phyloP scores from a whole-genome alignment of 78 protist genomes.

The Dictyostelium firmibasis region DNA sequence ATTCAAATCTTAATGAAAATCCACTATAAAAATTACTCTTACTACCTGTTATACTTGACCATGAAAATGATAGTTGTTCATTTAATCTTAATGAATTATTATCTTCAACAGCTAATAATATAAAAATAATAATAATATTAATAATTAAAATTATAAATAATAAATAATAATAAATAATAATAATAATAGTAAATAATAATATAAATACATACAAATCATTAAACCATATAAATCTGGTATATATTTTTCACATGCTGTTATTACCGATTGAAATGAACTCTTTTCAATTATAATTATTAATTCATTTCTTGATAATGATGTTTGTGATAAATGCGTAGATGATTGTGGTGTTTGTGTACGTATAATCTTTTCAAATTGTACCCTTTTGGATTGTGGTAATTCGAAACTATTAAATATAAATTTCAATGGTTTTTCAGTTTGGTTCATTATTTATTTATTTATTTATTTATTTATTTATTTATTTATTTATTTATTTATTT shows the following conservation, averaged over 20 bases:
- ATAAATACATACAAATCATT: background rate
- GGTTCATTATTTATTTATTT: background rate
- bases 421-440: conserved; percentile 40
- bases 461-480: background rate
- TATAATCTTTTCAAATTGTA: conserved; percentile 66
- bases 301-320: conserved; percentile 57
- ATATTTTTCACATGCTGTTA: conserved; percentile 52
- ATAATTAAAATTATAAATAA: background rate
- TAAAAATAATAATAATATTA: background rate
- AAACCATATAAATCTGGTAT: conserved; percentile 57
- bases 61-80: conserved; percentile 53
- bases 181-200: background rate
- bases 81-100: conserved; percentile 52
- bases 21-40: conserved; percentile 15
- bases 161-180: too few species aligned
- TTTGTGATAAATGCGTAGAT: background rate
- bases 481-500: background rate
- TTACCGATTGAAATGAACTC: conserved; percentile 22
- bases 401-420: conserved; percentile 19
- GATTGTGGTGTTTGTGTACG: conserved; percentile 59
- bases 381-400: conserved; percentile 42
- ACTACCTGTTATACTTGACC: conserved; percentile 18
- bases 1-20: conserved; percentile 57
- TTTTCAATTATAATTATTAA: conserved; percentile 53
- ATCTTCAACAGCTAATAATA: conserved; percentile 7